Conservation (phyloP, 176 grass and related monocot species). For the Oryza punctata region DNA sequence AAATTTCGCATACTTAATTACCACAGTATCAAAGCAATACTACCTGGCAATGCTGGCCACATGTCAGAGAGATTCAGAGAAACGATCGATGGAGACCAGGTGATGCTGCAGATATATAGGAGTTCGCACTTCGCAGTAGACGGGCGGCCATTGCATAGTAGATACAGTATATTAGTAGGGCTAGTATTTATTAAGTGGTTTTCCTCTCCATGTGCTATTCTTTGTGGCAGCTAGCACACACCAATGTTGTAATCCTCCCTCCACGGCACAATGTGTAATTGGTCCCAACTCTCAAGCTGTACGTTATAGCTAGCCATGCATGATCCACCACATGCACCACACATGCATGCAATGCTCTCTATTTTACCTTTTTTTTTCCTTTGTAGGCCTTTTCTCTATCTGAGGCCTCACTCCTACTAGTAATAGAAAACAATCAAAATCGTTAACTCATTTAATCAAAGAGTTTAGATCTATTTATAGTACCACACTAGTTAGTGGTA, state of each 20-base stretch:
- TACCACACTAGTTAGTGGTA: too few relatives aligned
- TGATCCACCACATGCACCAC: slow-evolving; percentile 54
- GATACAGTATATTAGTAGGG: not conserved
- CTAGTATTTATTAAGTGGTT: not conserved
- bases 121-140: not conserved
- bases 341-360: slow-evolving; percentile 1
- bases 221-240: slow-evolving; percentile 2
- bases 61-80: not conserved
- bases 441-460: too few relatives aligned
- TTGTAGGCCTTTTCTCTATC: not conserved
- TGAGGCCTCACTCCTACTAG: too few relatives aligned
- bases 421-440: too few relatives aligned
- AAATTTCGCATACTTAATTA: not conserved
- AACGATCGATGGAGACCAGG: not conserved
- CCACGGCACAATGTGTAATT: not conserved
- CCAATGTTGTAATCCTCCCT: not conserved
- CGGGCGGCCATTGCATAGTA: slow-evolving; percentile 2
- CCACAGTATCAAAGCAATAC: not conserved
- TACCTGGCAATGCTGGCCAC: too few relatives aligned
- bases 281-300: slow-evolving; percentile 24
- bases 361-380: not conserved
- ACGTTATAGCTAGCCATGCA: slow-evolving; percentile 23
- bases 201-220: slow-evolving; percentile 38
- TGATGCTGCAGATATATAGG: not conserved
- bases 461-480: too few relatives aligned